Percentiles rank a stretch among this genome's conserved stretches.
Conservation (phyloP, 805 yeast species). For the Kazachstania africana region DNA sequence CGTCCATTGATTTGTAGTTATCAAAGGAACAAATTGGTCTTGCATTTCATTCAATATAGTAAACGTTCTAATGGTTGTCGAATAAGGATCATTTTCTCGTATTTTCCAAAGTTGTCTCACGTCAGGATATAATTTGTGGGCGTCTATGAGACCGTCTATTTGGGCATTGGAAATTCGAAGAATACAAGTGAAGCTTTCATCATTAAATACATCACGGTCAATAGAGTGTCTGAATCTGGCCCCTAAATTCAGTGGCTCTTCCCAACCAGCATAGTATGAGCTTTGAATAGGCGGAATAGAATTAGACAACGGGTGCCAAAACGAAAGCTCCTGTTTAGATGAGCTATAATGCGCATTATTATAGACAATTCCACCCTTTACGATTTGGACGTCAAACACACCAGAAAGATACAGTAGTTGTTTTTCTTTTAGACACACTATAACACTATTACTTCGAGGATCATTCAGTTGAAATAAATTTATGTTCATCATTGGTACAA, state of each 20-base stretch:
- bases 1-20: conserved; percentile 14
- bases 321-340: conserved; percentile 8
- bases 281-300: conserved; percentile 20
- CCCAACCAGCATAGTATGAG: conserved; percentile 26
- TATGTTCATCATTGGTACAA: conserved; percentile 5
- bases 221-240: conserved; percentile 4
- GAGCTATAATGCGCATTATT: conserved; percentile 24
- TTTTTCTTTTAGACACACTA: conserved; percentile 17
- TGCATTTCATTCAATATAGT: conserved; percentile 5
- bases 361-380: conserved; percentile 25
- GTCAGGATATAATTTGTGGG: conserved; percentile 10
- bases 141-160: conserved; percentile 8
- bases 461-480: conserved; percentile 9
- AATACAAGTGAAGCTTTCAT: conserved; percentile 16
- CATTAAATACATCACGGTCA: conserved; percentile 4
- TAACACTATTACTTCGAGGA: conserved; percentile 3
- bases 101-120: conserved; percentile 16
- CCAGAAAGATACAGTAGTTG: conserved; percentile 20
- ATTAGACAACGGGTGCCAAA: conserved; percentile 22
- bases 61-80: conserved; percentile 4
- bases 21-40: conserved; percentile 8
- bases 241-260: conserved; percentile 10
- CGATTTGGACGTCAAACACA: conserved; percentile 15
- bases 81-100: not conserved
- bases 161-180: conserved; percentile 10